These are phyloP conservation scores for Rosa chinensis DNA, from an alignment of 306 rosid genomes.

Conservation along the genomic window DNA sequence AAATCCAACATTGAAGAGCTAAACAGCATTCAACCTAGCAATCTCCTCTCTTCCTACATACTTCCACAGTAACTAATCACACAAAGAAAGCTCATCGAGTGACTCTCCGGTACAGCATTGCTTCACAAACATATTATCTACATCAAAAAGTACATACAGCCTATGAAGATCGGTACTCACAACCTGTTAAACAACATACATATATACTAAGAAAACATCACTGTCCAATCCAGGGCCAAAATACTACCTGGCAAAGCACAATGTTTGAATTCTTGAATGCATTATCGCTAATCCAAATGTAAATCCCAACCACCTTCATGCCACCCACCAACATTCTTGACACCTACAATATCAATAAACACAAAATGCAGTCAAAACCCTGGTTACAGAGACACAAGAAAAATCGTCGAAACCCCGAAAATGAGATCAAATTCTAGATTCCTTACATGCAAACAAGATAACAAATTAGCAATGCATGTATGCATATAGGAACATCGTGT, in stretches of 20 bases:
- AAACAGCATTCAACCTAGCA: not conserved
- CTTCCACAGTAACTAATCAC: not conserved
- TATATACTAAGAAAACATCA: not conserved
- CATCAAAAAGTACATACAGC: not conserved
- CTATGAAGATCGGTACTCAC: not conserved
- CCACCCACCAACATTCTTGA: slow-evolving; percentile 88
- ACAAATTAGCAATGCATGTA: not conserved
- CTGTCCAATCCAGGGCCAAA: not conserved
- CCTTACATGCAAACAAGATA: not conserved
- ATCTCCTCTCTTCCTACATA: not conserved
- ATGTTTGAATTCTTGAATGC: slow-evolving; percentile 80
- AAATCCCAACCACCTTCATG: slow-evolving; percentile 72
- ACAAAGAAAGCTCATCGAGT: not conserved
- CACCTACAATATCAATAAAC: slow-evolving; percentile 37
- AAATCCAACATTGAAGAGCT: not conserved
- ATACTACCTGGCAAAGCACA: slow-evolving; percentile 66
- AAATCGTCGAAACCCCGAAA: slow-evolving; percentile 4
- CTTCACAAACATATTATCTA: not conserved
- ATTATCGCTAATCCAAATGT: slow-evolving; percentile 63
- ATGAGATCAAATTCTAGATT: not conserved
- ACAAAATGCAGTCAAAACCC: not conserved
- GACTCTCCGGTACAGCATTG: not conserved
- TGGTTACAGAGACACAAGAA: not conserved
- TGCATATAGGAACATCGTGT: not conserved
- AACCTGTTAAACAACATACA: not conserved